Percentiles rank a stretch among this genome's conserved stretches.
phyloP scores from a whole-genome alignment of 257 asterid genomes.

The Solanum pinnatisectum region DNA sequence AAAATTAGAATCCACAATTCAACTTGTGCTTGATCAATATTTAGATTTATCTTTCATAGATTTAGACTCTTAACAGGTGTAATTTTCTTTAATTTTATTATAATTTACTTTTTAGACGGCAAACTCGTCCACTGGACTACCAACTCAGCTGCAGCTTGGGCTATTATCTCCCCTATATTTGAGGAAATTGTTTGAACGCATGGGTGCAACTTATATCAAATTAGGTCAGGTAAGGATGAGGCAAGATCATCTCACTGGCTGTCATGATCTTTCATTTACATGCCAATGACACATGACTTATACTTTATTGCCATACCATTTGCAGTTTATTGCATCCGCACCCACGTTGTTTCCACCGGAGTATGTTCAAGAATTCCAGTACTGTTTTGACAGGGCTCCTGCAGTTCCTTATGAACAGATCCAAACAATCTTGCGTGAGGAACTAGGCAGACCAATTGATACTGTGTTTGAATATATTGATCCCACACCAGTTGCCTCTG shows the following conservation, averaged over 20 bases:
- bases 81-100: background rate
- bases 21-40: background rate
- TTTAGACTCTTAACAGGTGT: background rate
- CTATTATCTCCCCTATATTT: conserved; percentile 76
- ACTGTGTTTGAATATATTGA: conserved; percentile 75
- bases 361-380: conserved; percentile 90
- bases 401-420: conserved; percentile 73
- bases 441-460: conserved; percentile 77
- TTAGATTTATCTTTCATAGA: background rate
- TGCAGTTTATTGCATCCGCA: conserved; percentile 93
- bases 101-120: conserved; percentile 36
- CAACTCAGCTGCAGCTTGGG: conserved; percentile 84
- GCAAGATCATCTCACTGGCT: background rate
- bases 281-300: conserved; percentile 2
- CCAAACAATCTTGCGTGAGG: conserved; percentile 63
- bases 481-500: conserved; percentile 92
- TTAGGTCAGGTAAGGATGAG: conserved; percentile 70
- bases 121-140: conserved; percentile 53
- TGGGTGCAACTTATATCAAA: conserved; percentile 97
- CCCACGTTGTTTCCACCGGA: conserved; percentile 94
- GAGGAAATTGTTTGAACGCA: conserved; percentile 85
- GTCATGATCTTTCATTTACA: background rate
- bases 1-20: background rate
- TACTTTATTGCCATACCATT: conserved; percentile 7
- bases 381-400: conserved; percentile 92